Base-by-base conservation (phyloP, 1,284 basidiomycete genomes). In the Tylopilus orsonianus region DNA sequence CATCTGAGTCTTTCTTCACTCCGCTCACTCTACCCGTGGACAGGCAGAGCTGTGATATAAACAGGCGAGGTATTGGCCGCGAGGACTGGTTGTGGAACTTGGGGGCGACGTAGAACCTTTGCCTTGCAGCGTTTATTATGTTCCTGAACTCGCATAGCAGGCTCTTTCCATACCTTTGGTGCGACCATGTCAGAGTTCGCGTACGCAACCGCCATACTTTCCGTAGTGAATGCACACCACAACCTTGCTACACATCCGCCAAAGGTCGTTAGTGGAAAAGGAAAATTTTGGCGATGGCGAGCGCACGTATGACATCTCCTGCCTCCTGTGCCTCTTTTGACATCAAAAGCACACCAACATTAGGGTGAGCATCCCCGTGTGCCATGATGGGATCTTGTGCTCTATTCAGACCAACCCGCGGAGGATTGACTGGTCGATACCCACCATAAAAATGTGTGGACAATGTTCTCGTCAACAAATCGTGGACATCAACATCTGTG, bases 161-260 rank as follows among this genome's bases (percentile, higher is more conserved):
- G 36, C 5, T 19, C 33, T 30, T 26, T 26, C 7, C 52, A 20
- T 65, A 83, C 86, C 73, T 78, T 80, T 20, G 83, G 78, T 59
- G 74, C 78, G 23, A 72, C 69, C 35, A 72, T 67, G 37, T 60
- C 57, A 34, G 78, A 74, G 19, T 81, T 80, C 8, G 77, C 77
- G 56, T 84, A 87, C 29, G 77, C 87, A 43, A 90, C 71, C 0
- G 87, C 85, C 86, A 90, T 89, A 62, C 83, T 87, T 24, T 79
- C 71, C n/a, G 87, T 83, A 9, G 87, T 90, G 68, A 90, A 90
- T 30, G 81, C 85, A 60, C 87, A 89, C 84, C 85, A 90, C 29
- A 89, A 64, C 30, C 84, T 79, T 22, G 75, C 86, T 84, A 48
- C 19, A 43, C 5, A 38, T 40, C n/a, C 12, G 13, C 26, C 9